Conservation (phyloP, 2,329 filamentous ascomycete species). For the Aspergillus tamarii region DNA sequence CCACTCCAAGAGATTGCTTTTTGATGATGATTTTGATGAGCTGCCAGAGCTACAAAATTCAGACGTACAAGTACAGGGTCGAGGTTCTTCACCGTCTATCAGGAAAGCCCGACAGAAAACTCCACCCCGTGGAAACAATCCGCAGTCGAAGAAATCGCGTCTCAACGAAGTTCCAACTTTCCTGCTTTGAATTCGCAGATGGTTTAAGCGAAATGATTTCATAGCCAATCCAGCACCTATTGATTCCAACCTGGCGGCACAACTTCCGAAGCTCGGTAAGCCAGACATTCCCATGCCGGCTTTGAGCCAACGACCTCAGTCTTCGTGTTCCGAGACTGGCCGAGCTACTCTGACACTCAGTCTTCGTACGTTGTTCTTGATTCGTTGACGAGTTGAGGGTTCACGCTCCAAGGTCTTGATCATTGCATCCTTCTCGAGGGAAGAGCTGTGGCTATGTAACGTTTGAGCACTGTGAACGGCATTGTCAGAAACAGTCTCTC, state of each 20-base stretch:
- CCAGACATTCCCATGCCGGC: background rate
- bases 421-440: conserved; percentile 33
- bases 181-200: conserved; percentile 35
- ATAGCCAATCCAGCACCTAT: background rate
- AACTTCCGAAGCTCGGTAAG: background rate
- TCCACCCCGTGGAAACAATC: conserved; percentile 21
- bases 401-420: conserved; percentile 30
- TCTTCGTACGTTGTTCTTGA: conserved; percentile 33
- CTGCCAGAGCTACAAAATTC: conserved; percentile 35
- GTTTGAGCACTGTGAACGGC: conserved; percentile 36
- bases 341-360: conserved; percentile 32
- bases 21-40: conserved; percentile 46
- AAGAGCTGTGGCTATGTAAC: conserved; percentile 34
- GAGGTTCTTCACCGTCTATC: conserved; percentile 18
- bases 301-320: background rate
- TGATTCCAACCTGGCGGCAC: background rate
- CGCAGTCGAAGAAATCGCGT: conserved; percentile 39
- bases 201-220: background rate
- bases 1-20: conserved; percentile 36
- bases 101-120: conserved; percentile 18
- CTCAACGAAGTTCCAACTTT: conserved; percentile 51
- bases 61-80: conserved; percentile 26
- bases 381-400: conserved; percentile 32
- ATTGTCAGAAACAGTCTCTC: conserved; percentile 30
- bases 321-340: conserved; percentile 22